A percentile compares a stretch with the other conserved stretches of the same genome.
These are phyloP conservation scores for Taxillus chinensis DNA, from an alignment of 164 flowering plant species.

Conservation along the genomic window DNA sequence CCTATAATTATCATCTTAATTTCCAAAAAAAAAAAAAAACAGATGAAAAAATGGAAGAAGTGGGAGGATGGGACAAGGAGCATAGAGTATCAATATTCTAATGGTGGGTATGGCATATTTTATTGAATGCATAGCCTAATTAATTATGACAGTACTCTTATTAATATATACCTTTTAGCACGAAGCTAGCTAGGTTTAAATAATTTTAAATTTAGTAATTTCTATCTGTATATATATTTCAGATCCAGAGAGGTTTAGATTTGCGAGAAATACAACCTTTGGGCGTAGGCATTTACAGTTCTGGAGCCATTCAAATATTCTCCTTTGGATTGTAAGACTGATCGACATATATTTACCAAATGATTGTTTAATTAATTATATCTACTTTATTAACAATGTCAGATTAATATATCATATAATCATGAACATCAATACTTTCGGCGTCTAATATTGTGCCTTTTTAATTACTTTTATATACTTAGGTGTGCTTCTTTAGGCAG, in stretches of 20 bases:
- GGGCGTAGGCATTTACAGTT: slow-evolving; percentile 41
- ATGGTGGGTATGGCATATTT: slow-evolving; percentile 27
- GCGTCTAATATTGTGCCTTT: not conserved
- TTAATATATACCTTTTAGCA: too few relatives aligned
- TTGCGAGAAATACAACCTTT: slow-evolving; percentile 54
- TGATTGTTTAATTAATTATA: not conserved
- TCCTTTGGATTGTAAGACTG: slow-evolving; percentile 57
- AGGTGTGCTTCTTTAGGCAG: slow-evolving; percentile 61
- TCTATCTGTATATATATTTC: slow-evolving; percentile 7
- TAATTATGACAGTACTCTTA: too few relatives aligned
- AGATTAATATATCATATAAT: not conserved
- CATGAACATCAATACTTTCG: too few relatives aligned
- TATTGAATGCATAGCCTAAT: too few relatives aligned
- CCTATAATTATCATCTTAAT: too few relatives aligned
- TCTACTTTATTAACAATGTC: not conserved
- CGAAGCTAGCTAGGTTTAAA: too few relatives aligned
- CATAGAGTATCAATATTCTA: slow-evolving; percentile 41
- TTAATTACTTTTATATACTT: not conserved
- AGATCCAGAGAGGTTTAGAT: slow-evolving; percentile 62
- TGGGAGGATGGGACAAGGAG: slow-evolving; percentile 75
- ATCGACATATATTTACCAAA: too few relatives aligned
- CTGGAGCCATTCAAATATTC: slow-evolving; percentile 34
- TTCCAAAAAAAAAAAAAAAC: too few relatives aligned
- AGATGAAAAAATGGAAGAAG: slow-evolving; percentile 64
- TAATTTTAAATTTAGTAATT: not conserved